Evolutionary conservation across 352 stramenopile species (phyloP).

Genomic region (Pythium phragmiticola): DNA sequence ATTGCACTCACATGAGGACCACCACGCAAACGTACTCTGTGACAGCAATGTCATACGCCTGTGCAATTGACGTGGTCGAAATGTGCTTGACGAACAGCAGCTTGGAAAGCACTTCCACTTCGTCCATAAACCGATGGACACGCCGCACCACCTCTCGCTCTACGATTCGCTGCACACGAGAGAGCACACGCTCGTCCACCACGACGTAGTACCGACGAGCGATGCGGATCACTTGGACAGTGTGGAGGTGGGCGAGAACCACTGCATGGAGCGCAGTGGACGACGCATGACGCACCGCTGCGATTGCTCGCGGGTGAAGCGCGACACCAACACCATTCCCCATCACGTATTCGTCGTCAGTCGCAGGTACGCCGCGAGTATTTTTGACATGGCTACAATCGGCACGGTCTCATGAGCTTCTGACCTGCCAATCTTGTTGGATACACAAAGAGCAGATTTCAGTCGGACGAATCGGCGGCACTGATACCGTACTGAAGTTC

Average conservation of each 20-base stretch:
- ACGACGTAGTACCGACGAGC: conserved; percentile 45
- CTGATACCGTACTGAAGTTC: too few relatives aligned
- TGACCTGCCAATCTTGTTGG: background rate
- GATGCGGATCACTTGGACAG: conserved; percentile 35
- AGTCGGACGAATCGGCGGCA: background rate
- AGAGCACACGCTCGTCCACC: conserved; percentile 56
- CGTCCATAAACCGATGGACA: conserved; percentile 39
- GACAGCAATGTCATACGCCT: conserved; percentile 48
- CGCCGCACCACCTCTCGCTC: conserved; percentile 50
- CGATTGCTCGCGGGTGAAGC: conserved; percentile 28
- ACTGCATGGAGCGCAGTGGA: conserved; percentile 28
- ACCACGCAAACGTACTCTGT: conserved; percentile 40
- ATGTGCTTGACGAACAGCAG: conserved; percentile 63
- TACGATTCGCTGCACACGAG: conserved; percentile 42
- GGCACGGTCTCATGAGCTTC: background rate
- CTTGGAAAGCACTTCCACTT: conserved; percentile 60
- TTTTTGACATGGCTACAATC: conserved; percentile 28
- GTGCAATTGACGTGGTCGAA: conserved; percentile 51
- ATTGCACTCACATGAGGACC: background rate
- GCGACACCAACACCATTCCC: conserved; percentile 47
- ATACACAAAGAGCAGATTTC: background rate
- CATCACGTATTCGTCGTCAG: conserved; percentile 26
- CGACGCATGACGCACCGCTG: conserved; percentile 25
- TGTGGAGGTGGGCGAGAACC: conserved; percentile 34
- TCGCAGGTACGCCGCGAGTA: background rate